Evolutionary conservation across 805 yeast genomes (phyloP), one percentile per base, ranked within the genome.

Genomic region (Wickerhamomyces pijperi): DNA sequence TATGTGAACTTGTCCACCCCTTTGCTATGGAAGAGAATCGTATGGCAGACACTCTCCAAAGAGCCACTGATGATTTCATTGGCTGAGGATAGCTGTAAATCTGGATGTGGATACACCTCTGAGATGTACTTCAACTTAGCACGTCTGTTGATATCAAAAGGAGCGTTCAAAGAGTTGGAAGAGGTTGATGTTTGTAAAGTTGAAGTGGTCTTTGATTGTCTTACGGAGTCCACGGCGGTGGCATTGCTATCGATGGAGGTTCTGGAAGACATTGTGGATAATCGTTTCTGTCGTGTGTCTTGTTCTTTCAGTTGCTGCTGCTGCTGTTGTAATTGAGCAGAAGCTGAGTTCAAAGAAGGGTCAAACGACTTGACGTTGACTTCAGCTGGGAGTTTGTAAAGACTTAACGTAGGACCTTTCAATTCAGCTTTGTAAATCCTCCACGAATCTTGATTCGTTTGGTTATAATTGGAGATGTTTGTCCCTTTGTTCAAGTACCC

Each of bases 31-130:
- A 78, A 78, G 14, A 86, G 55, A 19, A 84, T 63, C 3, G 82
- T 72, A 59, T 88, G 97, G 40, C 88, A 74, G 29, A 87, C 65
- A 35, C 87, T 72, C 55, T 87, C 96, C 11, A 74, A 51, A 0
- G 84, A 55, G 16, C 84, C 84, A 18, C 72, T 66, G 7, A 67
- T 46, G 17, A 70, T 60, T 16, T 70, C 69, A 17, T 72, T 68
- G 4, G 61, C 54, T 15, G 57, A 54, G 50, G 79, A 84, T 41
- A 74, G 44, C 28, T 59, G 64, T 21, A 79, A 53, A 35, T 72
- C 76, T 5, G 86, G 86, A 50, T 80, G 88, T 9, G 83, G 82
- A 43, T 65, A 72, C 3, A 51, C 54, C 20, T 65, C 64, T 7
- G 71, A 69, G 12, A 58, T 35, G 42, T 68, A 67, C 23, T 51